Percentiles rank a stretch among this genome's conserved stretches.
Conservation (phyloP, 306 rosid genomes). For the Crotalaria pallida region DNA sequence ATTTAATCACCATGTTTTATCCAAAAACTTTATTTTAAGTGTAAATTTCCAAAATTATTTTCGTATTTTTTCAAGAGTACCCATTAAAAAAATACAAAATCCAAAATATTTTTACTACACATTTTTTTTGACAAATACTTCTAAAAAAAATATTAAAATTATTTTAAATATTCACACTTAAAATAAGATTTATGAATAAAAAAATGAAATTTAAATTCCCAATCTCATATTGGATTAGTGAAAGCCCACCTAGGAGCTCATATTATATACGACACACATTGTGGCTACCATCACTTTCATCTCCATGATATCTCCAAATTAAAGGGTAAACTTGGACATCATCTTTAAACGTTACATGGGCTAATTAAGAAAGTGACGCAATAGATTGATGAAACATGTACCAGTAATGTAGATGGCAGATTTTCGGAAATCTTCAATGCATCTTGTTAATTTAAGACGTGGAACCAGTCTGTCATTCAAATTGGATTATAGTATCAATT, state of each 20-base stretch:
- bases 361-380: background rate
- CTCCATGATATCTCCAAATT: too few relatives aligned
- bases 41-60: too few relatives aligned
- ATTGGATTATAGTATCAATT: background rate
- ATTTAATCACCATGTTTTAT: too few relatives aligned
- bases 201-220: too few relatives aligned
- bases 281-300: slow-evolving; percentile 5
- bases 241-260: background rate
- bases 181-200: too few relatives aligned
- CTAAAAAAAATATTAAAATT: too few relatives aligned
- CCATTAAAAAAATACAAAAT: too few relatives aligned
- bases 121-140: too few relatives aligned
- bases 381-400: background rate
- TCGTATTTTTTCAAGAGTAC: too few relatives aligned
- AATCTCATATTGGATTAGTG: background rate
- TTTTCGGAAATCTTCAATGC: background rate
- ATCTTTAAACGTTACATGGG: background rate
- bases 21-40: too few relatives aligned
- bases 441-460: background rate
- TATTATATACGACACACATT: background rate
- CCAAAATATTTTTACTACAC: too few relatives aligned
- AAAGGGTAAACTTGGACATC: background rate
- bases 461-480: background rate
- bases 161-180: too few relatives aligned
- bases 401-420: background rate